These are phyloP conservation scores for Aegilops tauschii DNA, from an alignment of 176 grass and related monocot genomes.

Conservation along the genomic window DNA sequence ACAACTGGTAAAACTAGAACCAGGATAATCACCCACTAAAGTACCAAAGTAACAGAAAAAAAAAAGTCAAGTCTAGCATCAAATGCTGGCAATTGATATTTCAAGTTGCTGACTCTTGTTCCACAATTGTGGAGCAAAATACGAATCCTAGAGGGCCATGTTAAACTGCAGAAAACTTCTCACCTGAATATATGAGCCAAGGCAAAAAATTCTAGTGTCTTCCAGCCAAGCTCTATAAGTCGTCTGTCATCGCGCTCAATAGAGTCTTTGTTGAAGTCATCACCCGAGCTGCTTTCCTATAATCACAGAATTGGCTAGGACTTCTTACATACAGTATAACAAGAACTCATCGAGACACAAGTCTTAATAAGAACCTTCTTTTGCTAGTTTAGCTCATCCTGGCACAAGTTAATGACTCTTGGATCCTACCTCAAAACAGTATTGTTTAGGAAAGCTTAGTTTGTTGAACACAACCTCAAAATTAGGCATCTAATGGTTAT, in stretches of 20 bases:
- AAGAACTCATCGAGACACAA: background rate
- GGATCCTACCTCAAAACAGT: slow-evolving; percentile 4
- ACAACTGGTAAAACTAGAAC: background rate
- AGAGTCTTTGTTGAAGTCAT: slow-evolving; percentile 87
- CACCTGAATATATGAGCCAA: slow-evolving; percentile 92
- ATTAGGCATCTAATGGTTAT: background rate
- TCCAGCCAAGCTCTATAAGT: slow-evolving; percentile 83
- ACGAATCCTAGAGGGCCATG: background rate
- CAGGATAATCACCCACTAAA: background rate
- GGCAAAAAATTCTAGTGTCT: slow-evolving; percentile 90
- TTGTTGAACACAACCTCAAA: slow-evolving; percentile 11
- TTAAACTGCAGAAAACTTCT: slow-evolving; percentile 13
- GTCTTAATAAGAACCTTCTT: background rate
- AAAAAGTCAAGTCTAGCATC: background rate
- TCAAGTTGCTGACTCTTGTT: background rate
- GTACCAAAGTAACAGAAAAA: slow-evolving; percentile 20
- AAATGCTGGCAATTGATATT: background rate
- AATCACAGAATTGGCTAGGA: slow-evolving; percentile 29
- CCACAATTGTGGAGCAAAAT: slow-evolving; percentile 7
- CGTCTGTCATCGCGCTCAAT: slow-evolving; percentile 84
- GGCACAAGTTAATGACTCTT: background rate
- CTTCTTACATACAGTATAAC: slow-evolving; percentile 2
- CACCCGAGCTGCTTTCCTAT: slow-evolving; percentile 72
- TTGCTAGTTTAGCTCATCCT: slow-evolving; percentile 1
- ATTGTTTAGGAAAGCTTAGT: background rate